Evolutionary conservation across 371 early-diverging fungal species (phyloP), one percentile per base, ranked within the genome.

Genomic region (Rhizopus sp.): DNA sequence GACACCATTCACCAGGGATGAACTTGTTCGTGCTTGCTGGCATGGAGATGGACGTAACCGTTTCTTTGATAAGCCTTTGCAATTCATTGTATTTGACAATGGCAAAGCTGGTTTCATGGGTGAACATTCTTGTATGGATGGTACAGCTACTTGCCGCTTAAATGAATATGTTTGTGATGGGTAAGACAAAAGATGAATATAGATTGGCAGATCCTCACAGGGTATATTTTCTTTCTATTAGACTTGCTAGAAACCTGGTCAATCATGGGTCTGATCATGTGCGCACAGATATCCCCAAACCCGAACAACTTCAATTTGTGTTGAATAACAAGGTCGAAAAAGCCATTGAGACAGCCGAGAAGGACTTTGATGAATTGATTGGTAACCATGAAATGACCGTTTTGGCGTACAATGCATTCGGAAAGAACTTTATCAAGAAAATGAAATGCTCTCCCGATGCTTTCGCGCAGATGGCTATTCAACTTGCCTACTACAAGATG

Each of bases 61-160:
- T 53, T 95, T 86, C 84, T 95, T 88, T 70, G 97, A 97, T 80
- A 96, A 96, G 76, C 79, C 93, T 15, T 76, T 91, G 52, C 94
- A 96, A 77, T 93, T 97, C 56, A 89, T 96, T 70, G 90, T 96
- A 40, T 94, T 90, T 74, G 95, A 95, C 37, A 96, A 98, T 77
- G 97, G 96, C 63, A 92, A 89, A 73, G 95, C 96, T 50, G 98
- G 96, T 35, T 94, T 96, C 83, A 83, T 85, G 55, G 96, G 93
- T 54, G 98, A 98, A 85, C 98, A 97, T 77, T 93, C 94, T 52
- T 90, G 89, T 78, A 95, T 96, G 95, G 98, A 98, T 64, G 98
- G 93, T 53, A 96, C 95, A 30, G 90, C 94, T 29, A 93, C 95
- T 16, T 77, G 82, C 64, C 87, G 93, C 48, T 72, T 95, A 78